Evolutionary conservation across 441 rosid genomes (phyloP).

Genomic region (Erysimum pusillum): DNA sequence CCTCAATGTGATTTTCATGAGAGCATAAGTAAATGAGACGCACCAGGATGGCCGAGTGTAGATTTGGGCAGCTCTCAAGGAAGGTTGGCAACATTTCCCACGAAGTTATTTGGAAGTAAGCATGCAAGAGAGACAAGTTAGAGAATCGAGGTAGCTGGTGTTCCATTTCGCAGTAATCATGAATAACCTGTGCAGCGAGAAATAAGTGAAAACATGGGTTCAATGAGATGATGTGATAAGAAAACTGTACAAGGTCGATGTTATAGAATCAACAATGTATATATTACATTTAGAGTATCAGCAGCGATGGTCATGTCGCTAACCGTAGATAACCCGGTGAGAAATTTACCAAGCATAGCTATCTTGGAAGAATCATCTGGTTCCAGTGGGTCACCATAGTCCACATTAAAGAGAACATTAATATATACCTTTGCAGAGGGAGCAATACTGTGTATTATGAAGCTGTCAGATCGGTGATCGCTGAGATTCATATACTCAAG

Average conservation of each 20-base stretch:
- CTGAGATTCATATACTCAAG: slow-evolving; percentile 19
- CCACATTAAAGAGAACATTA: slow-evolving; percentile 13
- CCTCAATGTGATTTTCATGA: slow-evolving; percentile 5
- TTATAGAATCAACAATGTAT: not conserved
- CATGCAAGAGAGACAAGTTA: not conserved
- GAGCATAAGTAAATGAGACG: slow-evolving; percentile 4
- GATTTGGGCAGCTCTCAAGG: not conserved
- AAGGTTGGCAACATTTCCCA: slow-evolving; percentile 10
- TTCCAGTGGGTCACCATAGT: not conserved
- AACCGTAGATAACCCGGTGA: not conserved
- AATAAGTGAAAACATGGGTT: not conserved
- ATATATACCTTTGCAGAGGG: slow-evolving; percentile 13
- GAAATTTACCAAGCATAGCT: slow-evolving; percentile 14
- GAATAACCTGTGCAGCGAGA: not conserved
- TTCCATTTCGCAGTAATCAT: not conserved
- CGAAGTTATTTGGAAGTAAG: not conserved
- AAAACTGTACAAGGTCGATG: not conserved
- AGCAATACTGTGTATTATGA: slow-evolving; percentile 13
- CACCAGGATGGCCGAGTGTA: not conserved
- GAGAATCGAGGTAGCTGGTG: not conserved
- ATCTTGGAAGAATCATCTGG: slow-evolving; percentile 2
- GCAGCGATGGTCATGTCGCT: slow-evolving; percentile 4
- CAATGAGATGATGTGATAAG: not conserved
- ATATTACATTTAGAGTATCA: slow-evolving; percentile 1
- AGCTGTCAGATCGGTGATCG: slow-evolving; percentile 20